Percentiles rank a stretch among this genome's conserved stretches.
Evolutionary conservation across 2,329 filamentous ascomycete genomes (phyloP).

Genomic region (Blumeria hordei): DNA sequence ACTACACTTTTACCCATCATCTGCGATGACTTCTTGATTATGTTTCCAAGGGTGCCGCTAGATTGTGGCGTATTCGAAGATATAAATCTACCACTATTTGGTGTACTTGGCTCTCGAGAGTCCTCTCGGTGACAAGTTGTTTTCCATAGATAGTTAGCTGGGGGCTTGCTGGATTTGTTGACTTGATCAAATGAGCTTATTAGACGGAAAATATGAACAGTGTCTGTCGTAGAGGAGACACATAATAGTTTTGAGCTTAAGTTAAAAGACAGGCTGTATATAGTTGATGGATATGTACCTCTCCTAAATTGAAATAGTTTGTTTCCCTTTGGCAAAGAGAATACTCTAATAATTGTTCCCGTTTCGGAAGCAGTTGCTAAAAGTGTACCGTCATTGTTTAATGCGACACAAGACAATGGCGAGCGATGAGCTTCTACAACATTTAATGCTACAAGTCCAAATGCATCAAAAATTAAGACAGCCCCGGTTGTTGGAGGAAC

Average conservation of each 20-base stretch:
- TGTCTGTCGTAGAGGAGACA: slow-evolving; percentile 89
- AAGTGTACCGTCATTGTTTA: slow-evolving; percentile 80
- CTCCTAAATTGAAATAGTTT: slow-evolving; percentile 93
- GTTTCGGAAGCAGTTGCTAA: slow-evolving; percentile 92
- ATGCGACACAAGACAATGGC: slow-evolving; percentile 66
- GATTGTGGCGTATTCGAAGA: slow-evolving; percentile 18
- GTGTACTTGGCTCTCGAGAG: slow-evolving; percentile 18
- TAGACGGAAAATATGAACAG: slow-evolving; percentile 86
- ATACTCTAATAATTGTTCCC: slow-evolving; percentile 89
- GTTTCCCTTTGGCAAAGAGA: slow-evolving; percentile 69
- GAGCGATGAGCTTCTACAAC: slow-evolving; percentile 89
- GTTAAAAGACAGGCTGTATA: slow-evolving; percentile 99
- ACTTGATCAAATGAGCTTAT: slow-evolving; percentile 20
- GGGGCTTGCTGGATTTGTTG: slow-evolving; percentile 14
- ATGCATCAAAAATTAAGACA: slow-evolving; percentile 75
- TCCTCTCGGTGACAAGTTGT: slow-evolving; percentile 29
- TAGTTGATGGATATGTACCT: slow-evolving; percentile 83
- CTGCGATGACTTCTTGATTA: slow-evolving; percentile 84
- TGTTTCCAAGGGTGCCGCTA: slow-evolving; percentile 65
- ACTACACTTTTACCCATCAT: slow-evolving; percentile 77
- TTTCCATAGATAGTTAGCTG: slow-evolving; percentile 9
- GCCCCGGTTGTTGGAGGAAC: slow-evolving; percentile 72
- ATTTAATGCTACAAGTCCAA: slow-evolving; percentile 77
- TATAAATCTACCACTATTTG: slow-evolving; percentile 12
- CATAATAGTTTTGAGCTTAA: slow-evolving; percentile 77